These are phyloP conservation scores for Leishmania arabica DNA, from an alignment of 208 protist species.

Conservation along the genomic window DNA sequence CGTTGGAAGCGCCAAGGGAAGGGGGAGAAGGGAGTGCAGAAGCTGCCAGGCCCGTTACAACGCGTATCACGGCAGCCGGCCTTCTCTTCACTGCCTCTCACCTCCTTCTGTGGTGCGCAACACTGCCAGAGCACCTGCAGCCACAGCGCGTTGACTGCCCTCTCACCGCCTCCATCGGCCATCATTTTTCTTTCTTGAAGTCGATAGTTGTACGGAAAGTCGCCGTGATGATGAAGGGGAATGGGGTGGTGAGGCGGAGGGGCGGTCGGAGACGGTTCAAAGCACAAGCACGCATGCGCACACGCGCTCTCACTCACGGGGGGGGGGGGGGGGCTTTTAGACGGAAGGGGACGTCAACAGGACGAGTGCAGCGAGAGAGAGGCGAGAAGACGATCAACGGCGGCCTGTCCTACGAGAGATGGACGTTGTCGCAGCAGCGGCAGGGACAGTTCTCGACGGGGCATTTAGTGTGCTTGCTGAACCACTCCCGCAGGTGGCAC, in stretches of 20 bases:
- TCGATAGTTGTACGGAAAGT: not conserved
- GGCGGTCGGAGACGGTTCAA: not conserved
- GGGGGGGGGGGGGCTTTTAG: not conserved
- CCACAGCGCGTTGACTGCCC: not conserved
- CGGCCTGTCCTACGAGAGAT: conserved; percentile 2
- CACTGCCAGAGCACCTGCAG: not conserved
- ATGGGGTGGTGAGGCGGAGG: not conserved
- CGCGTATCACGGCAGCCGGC: not conserved
- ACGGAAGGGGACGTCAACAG: not conserved
- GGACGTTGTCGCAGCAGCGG: conserved; percentile 46
- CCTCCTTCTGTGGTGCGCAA: not conserved
- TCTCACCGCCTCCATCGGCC: not conserved
- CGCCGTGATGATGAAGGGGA: not conserved
- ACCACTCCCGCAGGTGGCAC: conserved; percentile 84
- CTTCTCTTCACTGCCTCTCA: not conserved
- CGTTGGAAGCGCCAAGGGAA: not conserved
- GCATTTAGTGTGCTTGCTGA: conserved; percentile 81
- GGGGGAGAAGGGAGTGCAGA: not conserved
- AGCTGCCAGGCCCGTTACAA: not conserved
- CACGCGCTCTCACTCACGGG: not conserved
- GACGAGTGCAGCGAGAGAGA: not conserved
- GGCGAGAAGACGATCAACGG: not conserved
- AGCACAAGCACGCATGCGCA: not conserved
- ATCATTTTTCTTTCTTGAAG: not conserved
- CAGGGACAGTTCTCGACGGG: conserved; percentile 85